Base-by-base conservation (phyloP, 2,329 filamentous ascomycete genomes). In the Chalara sp. region DNA sequence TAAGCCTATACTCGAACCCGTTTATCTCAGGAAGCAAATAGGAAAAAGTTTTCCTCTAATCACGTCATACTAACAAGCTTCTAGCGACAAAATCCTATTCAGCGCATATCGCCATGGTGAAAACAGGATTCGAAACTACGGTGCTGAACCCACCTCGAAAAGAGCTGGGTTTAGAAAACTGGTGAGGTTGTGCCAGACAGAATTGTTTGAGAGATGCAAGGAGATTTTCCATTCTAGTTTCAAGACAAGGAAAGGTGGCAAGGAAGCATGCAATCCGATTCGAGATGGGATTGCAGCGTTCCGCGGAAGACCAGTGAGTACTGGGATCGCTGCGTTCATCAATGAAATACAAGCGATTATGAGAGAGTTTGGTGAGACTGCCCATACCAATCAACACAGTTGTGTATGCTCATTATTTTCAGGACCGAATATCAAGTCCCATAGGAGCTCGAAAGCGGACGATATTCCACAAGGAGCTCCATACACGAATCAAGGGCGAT, bases 181-280 rank as follows among this genome's bases (percentile, higher is more conserved):
- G 5, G 52, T 63, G 11, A 46, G 51, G 12, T 49, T 63, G 50
- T 62, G 58, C 21, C 56, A 64, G 48, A 60, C 51, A 12, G 58
- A 64, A 51, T 50, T 65, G 28, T 65, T 65, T 35, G 61, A 64
- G 5, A 52, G 62, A 29, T 64, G 61, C 52, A 64, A 64, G 45
- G 63, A 65, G 50, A 63, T 65, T 31, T 63, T 64, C 47, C 63
- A 65, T 48, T 63, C 62, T 54, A 62, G 60, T 29, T 65, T 64
- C 55, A 65, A 65, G 49, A 65, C 61, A 35, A 53, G 61, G 33
- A 65, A 65, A 49, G 60, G 57, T 6, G 63, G 61, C 4, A 65
- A 63, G 52, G 62, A 63, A 54, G 58, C 61, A 8, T 64, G 59
- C 49, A 65, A 64, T 50, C 62, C 63, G 2, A 63, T 65, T 32